Evolutionary conservation across 306 rosid species (phyloP).

Genomic region (Pueraria montana): DNA sequence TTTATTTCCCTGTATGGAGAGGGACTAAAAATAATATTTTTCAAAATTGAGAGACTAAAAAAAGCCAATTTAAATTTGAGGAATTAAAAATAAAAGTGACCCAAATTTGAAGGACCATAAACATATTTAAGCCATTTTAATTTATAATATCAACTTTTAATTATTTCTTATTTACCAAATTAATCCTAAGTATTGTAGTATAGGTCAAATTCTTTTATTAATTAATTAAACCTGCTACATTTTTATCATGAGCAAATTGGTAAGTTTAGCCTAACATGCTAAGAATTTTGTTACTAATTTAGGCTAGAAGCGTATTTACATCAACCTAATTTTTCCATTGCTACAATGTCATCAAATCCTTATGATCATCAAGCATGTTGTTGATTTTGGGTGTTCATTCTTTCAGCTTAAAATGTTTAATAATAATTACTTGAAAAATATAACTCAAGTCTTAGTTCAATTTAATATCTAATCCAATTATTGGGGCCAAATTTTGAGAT

Average conservation of each 20-base stretch:
- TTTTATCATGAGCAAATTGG: not conserved
- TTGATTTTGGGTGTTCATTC: not conserved
- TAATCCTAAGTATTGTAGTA: not conserved
- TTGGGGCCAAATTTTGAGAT: not conserved
- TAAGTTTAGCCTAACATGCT: not conserved
- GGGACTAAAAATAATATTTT: too few relatives aligned
- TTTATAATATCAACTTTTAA: not conserved
- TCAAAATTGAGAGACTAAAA: too few relatives aligned
- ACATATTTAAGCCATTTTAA: too few relatives aligned
- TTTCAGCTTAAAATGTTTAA: not conserved
- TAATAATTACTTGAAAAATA: not conserved
- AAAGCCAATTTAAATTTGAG: too few relatives aligned
- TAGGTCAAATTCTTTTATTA: not conserved
- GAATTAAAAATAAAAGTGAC: too few relatives aligned
- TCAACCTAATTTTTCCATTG: not conserved
- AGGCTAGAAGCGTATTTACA: too few relatives aligned
- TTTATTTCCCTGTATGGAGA: too few relatives aligned
- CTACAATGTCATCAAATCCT: not conserved
- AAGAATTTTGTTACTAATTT: not conserved
- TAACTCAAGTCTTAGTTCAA: not conserved
- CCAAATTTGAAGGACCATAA: too few relatives aligned
- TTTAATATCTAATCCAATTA: not conserved
- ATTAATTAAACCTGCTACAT: not conserved
- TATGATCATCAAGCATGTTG: not conserved
- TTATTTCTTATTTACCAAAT: not conserved